A percentile compares a stretch with the other conserved stretches of the same genome.
Evolutionary conservation across 768 basidiomycete species (phyloP).

Genomic region (Agaricus sinodeliciosus): DNA sequence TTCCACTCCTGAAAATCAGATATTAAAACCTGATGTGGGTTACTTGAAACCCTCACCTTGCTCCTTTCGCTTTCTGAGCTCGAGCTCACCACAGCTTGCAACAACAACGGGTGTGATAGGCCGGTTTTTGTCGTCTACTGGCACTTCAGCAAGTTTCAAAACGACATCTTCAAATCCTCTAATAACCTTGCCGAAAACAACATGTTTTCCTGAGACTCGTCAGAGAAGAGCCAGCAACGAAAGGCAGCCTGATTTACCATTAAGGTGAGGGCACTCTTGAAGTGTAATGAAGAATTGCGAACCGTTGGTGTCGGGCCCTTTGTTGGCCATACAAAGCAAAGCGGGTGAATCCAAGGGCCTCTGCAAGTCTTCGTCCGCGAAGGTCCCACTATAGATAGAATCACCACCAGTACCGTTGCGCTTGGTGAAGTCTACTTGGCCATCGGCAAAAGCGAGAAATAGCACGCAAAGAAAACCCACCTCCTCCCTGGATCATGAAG

Average conservation of each 20-base stretch:
- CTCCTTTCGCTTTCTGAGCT: slow-evolving; percentile 40
- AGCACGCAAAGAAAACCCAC: slow-evolving; percentile 27
- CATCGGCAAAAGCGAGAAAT: background rate
- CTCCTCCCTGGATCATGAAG: slow-evolving; percentile 81
- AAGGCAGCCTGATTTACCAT: slow-evolving; percentile 39
- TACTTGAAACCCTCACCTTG: background rate
- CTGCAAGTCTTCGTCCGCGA: slow-evolving; percentile 71
- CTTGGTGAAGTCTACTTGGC: slow-evolving; percentile 62
- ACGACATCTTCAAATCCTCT: slow-evolving; percentile 57
- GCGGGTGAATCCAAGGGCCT: slow-evolving; percentile 60
- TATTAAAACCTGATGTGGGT: background rate
- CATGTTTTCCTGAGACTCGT: slow-evolving; percentile 38
- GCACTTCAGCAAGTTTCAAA: slow-evolving; percentile 50
- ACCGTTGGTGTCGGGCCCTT: slow-evolving; percentile 76
- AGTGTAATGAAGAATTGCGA: slow-evolving; percentile 87
- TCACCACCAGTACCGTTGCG: slow-evolving; percentile 78
- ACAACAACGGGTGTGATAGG: slow-evolving; percentile 65
- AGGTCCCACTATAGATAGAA: slow-evolving; percentile 71
- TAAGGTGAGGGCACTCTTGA: slow-evolving; percentile 63
- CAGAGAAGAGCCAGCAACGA: slow-evolving; percentile 13
- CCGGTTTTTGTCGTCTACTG: slow-evolving; percentile 70
- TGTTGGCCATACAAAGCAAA: slow-evolving; percentile 88
- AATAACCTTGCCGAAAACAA: slow-evolving; percentile 47
- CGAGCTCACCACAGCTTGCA: slow-evolving; percentile 79
- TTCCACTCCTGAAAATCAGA: background rate